Conservation (phyloP, 1,284 basidiomycete genomes). For the Ceratobasidium sp. region DNA sequence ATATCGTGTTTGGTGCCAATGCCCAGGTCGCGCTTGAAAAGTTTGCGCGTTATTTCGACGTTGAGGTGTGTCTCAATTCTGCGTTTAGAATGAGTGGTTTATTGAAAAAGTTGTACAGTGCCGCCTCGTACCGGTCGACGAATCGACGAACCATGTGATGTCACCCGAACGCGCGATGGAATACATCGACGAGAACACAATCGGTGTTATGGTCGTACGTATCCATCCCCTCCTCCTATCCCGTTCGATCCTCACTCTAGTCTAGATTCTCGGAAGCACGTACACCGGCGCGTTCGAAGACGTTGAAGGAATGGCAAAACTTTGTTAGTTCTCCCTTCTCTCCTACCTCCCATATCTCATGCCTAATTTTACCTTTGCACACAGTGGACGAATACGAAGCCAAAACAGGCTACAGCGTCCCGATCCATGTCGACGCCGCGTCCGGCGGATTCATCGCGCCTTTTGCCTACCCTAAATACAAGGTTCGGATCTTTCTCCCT, state of each 20-base stretch:
- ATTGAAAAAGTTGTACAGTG: conserved; percentile 58
- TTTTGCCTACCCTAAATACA: conserved; percentile 64
- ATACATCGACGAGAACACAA: conserved; percentile 92
- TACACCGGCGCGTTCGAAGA: conserved; percentile 96
- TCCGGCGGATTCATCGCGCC: conserved; percentile 89
- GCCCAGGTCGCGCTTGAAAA: conserved; percentile 91
- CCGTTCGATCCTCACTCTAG: conserved; percentile 17
- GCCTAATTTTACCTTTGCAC: neutral
- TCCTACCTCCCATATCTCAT: neutral
- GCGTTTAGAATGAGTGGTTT: conserved; percentile 48
- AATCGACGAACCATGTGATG: conserved; percentile 83
- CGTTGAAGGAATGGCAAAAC: conserved; percentile 86
- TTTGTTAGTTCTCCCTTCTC: conserved; percentile 57
- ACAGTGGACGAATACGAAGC: conserved; percentile 84
- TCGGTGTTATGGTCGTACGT: conserved; percentile 79
- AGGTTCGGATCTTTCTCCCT: conserved; percentile 8
- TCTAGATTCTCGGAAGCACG: conserved; percentile 66
- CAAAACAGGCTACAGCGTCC: conserved; percentile 82
- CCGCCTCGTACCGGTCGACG: conserved; percentile 81
- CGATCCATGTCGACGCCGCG: conserved; percentile 78
- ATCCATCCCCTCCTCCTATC: conserved; percentile 47
- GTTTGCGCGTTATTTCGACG: conserved; percentile 92
- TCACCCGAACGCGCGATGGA: conserved; percentile 88
- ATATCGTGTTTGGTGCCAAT: conserved; percentile 84
- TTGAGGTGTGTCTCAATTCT: conserved; percentile 64